A percentile compares a stretch with the other conserved stretches of the same genome.
Evolutionary conservation across 2,329 filamentous ascomycete species (phyloP).

Genomic region (Tolypocladium tundrense): DNA sequence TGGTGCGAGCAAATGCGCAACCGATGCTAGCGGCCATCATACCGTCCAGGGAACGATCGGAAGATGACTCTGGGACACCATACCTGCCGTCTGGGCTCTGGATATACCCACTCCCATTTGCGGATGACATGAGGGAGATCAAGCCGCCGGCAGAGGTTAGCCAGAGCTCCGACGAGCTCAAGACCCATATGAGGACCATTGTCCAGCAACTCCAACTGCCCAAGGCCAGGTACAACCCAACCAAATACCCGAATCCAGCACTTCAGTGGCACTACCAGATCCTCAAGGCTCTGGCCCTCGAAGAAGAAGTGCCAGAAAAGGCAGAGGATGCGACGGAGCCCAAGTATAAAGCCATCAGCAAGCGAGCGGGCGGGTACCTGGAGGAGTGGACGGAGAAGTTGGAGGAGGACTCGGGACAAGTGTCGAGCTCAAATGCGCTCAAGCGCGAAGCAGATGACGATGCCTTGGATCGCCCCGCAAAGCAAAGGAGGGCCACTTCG

Average conservation of each 20-base stretch:
- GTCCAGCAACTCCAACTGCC: conserved; percentile 83
- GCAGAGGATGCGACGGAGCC: conserved; percentile 70
- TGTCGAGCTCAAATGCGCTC: conserved; percentile 27
- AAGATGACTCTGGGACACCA: conserved; percentile 56
- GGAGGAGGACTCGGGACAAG: conserved; percentile 38
- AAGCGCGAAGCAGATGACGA: conserved; percentile 44
- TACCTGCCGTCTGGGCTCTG: conserved; percentile 75
- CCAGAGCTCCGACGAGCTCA: conserved; percentile 58
- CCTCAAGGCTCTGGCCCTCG: conserved; percentile 79
- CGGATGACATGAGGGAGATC: conserved; percentile 73
- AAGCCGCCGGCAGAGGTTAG: conserved; percentile 47
- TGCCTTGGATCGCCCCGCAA: conserved; percentile 28
- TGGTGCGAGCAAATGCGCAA: conserved; percentile 69
- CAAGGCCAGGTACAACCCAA: conserved; percentile 72
- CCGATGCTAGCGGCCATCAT: conserved; percentile 75
- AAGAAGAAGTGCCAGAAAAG: conserved; percentile 77
- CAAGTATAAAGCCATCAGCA: conserved; percentile 79
- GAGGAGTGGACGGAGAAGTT: conserved; percentile 66
- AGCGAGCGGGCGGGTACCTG: conserved; percentile 71
- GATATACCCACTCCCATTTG: conserved; percentile 80
- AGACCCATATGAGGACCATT: conserved; percentile 72
- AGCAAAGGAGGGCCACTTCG: conserved; percentile 30
- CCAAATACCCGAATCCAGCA: conserved; percentile 81
- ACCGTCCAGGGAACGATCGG: conserved; percentile 57
- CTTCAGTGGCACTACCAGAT: conserved; percentile 98